phyloP scores from a whole-genome alignment of 164 flowering plant species.

The Liriodendron chinense region DNA sequence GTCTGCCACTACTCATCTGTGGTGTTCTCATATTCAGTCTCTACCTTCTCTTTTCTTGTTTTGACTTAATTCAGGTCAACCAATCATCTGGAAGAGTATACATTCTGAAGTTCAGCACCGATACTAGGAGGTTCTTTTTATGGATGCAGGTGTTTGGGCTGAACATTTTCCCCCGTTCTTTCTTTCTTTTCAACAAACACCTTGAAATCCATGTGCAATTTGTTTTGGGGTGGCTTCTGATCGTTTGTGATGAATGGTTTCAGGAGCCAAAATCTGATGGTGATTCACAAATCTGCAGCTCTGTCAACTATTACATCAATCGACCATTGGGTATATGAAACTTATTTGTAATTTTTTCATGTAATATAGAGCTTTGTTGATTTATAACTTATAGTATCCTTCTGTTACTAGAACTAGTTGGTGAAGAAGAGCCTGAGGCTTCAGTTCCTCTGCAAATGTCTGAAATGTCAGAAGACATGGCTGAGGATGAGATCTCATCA shows the following conservation, averaged over 20 bases:
- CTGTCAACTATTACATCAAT: slow-evolving; percentile 74
- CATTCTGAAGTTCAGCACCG: slow-evolving; percentile 81
- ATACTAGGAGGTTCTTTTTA: slow-evolving; percentile 80
- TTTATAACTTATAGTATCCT: background rate
- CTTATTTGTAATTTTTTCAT: background rate
- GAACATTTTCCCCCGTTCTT: background rate
- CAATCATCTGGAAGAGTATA: slow-evolving; percentile 91
- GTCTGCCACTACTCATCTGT: background rate
- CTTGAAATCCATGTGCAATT: background rate
- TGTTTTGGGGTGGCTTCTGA: background rate
- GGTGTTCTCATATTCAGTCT: background rate
- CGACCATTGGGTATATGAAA: slow-evolving; percentile 58
- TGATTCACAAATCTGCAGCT: slow-evolving; percentile 59
- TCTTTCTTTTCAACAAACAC: background rate
- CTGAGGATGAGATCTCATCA: slow-evolving; percentile 75
- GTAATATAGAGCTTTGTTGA: background rate
- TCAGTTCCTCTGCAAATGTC: slow-evolving; percentile 52
- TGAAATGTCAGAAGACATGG: slow-evolving; percentile 47
- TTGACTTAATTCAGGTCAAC: slow-evolving; percentile 47
- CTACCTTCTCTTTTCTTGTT: background rate
- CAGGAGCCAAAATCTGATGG: slow-evolving; percentile 79
- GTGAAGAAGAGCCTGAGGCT: slow-evolving; percentile 57
- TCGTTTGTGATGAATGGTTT: slow-evolving; percentile 9
- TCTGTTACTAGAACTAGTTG: slow-evolving; percentile 43
- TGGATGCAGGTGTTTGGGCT: slow-evolving; percentile 86